Evolutionary conservation across 306 rosid genomes (phyloP).

Genomic region (Glycine latifolia): DNA sequence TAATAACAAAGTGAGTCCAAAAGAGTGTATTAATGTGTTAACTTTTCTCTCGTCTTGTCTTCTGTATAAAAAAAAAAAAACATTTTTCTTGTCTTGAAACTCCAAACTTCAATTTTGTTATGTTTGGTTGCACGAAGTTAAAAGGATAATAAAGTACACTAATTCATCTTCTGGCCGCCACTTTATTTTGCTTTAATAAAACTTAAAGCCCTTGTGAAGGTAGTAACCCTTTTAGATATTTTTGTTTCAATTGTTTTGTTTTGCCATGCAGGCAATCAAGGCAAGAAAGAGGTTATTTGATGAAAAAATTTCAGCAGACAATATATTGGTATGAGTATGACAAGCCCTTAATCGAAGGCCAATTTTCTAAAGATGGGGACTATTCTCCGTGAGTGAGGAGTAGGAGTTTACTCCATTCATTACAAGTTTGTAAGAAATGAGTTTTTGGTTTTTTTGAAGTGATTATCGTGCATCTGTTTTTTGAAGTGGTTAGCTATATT

Average conservation of each 20-base stretch:
- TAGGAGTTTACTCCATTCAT: background rate
- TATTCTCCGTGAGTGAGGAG: background rate
- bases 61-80: too few species aligned
- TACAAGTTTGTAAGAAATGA: background rate
- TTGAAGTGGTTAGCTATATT: background rate
- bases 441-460: background rate
- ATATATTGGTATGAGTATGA: conserved; percentile 39
- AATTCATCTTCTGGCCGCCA: background rate
- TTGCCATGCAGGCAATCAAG: conserved; percentile 22
- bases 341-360: background rate
- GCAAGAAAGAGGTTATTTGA: conserved; percentile 35
- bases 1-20: too few species aligned
- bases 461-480: too few species aligned
- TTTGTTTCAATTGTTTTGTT: background rate
- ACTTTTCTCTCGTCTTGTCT: too few species aligned
- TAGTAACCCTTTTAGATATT: background rate
- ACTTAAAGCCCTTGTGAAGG: background rate
- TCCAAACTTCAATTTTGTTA: too few species aligned
- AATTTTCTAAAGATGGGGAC: background rate
- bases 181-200: too few species aligned
- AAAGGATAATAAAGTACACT: too few species aligned
- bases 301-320: conserved; percentile 29
- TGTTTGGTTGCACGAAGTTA: too few species aligned
- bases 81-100: too few species aligned
- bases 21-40: too few species aligned